Evolutionary conservation across 2,329 filamentous ascomycete genomes (phyloP).

Genomic region (Microdochium paspali): DNA sequence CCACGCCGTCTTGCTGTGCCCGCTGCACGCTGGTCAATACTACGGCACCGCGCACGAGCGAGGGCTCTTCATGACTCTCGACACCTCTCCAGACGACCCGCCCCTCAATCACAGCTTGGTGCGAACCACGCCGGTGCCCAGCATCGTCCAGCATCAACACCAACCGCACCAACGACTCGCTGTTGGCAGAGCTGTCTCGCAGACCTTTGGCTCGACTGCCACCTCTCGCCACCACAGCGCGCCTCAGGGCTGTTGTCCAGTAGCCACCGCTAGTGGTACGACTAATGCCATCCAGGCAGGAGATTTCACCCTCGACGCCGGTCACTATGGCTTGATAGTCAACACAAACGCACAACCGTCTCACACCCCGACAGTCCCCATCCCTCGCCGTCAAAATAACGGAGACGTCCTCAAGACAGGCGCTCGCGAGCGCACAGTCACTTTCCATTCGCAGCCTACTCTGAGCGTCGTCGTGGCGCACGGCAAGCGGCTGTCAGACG

Average conservation of each 20-base stretch:
- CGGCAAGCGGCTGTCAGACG: conserved; percentile 4
- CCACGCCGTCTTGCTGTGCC: neutral
- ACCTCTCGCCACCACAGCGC: neutral
- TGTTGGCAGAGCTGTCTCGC: neutral
- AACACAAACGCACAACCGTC: neutral
- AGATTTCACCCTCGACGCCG: neutral
- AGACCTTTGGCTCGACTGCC: neutral
- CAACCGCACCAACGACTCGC: too few relatives aligned
- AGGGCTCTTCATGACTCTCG: neutral
- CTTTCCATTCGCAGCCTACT: neutral
- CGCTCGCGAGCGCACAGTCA: neutral
- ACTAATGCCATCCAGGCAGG: neutral
- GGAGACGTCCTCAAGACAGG: neutral
- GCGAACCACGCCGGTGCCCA: neutral
- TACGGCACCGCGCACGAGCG: neutral
- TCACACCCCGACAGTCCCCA: neutral
- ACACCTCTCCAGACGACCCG: neutral
- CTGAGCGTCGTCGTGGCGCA: neutral
- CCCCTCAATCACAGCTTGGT: neutral
- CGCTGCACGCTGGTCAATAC: neutral
- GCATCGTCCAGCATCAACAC: neutral
- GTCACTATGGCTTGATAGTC: neutral
- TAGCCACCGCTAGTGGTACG: neutral
- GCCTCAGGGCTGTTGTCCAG: neutral
- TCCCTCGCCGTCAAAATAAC: neutral